Evolutionary conservation across 2,329 filamentous ascomycete genomes (phyloP), one percentile per base, ranked within the genome.

Genomic region (Verticillium alfalfae): DNA sequence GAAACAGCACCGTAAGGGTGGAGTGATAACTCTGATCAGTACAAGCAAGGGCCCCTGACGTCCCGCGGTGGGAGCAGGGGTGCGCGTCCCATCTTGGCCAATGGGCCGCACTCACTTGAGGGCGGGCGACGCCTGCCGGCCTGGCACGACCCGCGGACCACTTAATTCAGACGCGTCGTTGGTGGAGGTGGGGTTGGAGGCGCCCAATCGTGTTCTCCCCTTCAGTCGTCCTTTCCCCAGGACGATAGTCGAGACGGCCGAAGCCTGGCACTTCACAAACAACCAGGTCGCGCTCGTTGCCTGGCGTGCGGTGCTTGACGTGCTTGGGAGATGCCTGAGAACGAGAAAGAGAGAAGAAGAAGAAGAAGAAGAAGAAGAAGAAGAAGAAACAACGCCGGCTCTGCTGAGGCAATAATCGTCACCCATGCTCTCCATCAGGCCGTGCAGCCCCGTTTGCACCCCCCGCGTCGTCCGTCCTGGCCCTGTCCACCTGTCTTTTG

Each of bases 141-240:
- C 54, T 54, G n/a, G 41, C 58, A 52, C 45, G 58, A 52, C 41
- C 58, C 58, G 45, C 58, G 58, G 55, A 55, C 58, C 58, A 59
- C 58, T 59, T 59, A 37, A 59, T 37, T 41, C 18, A 18, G 45
- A 59, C 58, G 58, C 58, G 58, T 59, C 58, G 58, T 59, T 59
- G 58, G 55, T 31, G 26, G 57, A 52, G 45, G 57, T 49, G 45
- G 57, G 57, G 18, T 12, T 13, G 7, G 34, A 34, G 57, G 57
- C 22, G 22, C n/a, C 57, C 57, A 58, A 58, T 58, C 22, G 57
- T 39, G 15, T 41, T 18, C 39, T 18, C 45, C 39, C 13, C 26
- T 13, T 34, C 22, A n/a, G 22, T 58, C 18, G 45, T 13, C 45
- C 45, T 52, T 52, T 52, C 45, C 39, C 45, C 22, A 18, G 3